These are phyloP conservation scores for Butyriboletus appendiculatus DNA, from an alignment of 1,284 basidiomycete species.

Conservation along the genomic window DNA sequence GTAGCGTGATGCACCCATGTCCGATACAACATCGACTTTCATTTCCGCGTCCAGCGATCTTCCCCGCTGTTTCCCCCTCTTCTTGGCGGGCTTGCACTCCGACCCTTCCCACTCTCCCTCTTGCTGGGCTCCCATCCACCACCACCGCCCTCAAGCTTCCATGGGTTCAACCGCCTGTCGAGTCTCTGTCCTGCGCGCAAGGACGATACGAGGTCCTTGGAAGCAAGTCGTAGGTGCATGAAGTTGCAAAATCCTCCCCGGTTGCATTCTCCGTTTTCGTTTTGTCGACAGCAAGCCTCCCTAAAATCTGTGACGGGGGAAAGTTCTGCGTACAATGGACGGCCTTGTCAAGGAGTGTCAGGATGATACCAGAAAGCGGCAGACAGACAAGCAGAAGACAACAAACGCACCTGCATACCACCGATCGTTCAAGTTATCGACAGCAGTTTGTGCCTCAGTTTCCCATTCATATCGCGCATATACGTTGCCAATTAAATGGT, in stretches of 20 bases:
- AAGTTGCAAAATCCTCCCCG: constrained; percentile 99
- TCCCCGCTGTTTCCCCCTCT: constrained; percentile 66
- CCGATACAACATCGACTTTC: neutral
- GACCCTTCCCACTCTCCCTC: constrained; percentile 58
- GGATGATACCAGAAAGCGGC: constrained; percentile 4
- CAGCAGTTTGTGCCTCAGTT: constrained; percentile 93
- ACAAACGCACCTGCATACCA: constrained; percentile 90
- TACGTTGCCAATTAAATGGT: constrained; percentile 98
- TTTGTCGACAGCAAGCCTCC: constrained; percentile 98
- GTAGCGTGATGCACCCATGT: neutral
- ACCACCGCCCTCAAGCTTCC: constrained; percentile 58
- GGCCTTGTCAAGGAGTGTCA: constrained; percentile 50
- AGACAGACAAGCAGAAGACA: neutral
- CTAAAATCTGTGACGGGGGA: constrained; percentile 99
- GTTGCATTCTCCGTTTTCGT: constrained; percentile 96
- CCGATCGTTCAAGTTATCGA: constrained; percentile 91
- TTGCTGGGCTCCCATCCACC: constrained; percentile 81
- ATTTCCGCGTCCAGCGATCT: constrained; percentile 75
- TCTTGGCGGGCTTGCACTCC: constrained; percentile 71
- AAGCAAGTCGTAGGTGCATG: constrained; percentile 93
- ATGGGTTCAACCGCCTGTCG: constrained; percentile 75
- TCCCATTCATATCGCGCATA: constrained; percentile 99
- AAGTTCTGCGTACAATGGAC: constrained; percentile 97
- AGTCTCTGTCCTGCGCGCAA: constrained; percentile 82
- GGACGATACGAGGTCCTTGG: constrained; percentile 77